Base-by-base conservation (phyloP, 306 rosid genomes). In the Quercus rubra region DNA sequence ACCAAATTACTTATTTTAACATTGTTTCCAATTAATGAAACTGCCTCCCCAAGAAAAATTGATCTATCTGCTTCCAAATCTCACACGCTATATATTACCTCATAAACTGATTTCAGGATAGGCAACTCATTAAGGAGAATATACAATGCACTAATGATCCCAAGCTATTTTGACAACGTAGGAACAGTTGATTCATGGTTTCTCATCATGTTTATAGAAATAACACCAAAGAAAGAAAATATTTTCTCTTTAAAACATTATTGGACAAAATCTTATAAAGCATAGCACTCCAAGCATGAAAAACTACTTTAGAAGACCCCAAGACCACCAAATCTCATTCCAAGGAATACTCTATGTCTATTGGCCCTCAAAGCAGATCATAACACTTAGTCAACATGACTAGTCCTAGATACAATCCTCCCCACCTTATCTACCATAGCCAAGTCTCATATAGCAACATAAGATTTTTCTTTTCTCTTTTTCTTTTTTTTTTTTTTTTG, bases 1-100 rank as follows among this genome's bases (percentile, higher is more conserved):
- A 38, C 63, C 46, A 58, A 55, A n/a, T 27, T 12, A 71, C 83
- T 49, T 71, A 52, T n/a, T 77, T 74, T 33, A 21, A 19, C 33
- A 66, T 7, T 66, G 18, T 66, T 66, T 66, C 43, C 46, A 30
- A 18, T 30, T 66, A n/a, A 66, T 30, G 71, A 20, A 41, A 20
- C 71, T 15, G 21, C 71, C 33, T 31, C 49, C 49, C 5, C 18
- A 30, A 13, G 19, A 25, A 30, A 25, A 30, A 23, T 30, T 5
- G 0, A 30, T 31, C 18, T 14, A 2, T 66, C 30, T 30, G 10
- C 69, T 58, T 21, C 31, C 2, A 20, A 28, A 63, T 28, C 38
- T 63, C 31, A 23, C 14, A 31, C 49, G 10, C 14, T 66, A 30
- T 17, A 30, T 18, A 17, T 17, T 66, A 66, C 23, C 23, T 30